These are phyloP conservation scores for Pseudogymnoascus sp. DNA, from an alignment of 2,329 filamentous ascomycete genomes.

Conservation along the genomic window DNA sequence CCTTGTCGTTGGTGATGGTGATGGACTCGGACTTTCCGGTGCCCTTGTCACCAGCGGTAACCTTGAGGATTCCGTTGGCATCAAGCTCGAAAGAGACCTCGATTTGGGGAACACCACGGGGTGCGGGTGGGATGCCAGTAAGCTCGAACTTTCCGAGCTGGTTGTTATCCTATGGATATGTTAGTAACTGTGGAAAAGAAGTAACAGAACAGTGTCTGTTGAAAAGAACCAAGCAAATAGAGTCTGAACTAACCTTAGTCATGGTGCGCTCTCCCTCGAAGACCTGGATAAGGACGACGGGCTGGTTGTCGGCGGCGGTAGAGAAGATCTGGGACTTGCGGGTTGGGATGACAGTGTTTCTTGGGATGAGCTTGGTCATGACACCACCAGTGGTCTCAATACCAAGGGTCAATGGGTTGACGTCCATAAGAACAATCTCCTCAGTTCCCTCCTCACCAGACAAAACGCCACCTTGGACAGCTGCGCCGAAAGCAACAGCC, in stretches of 20 bases:
- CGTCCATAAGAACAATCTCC: slow-evolving; percentile 89
- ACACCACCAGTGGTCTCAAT: slow-evolving; percentile 96
- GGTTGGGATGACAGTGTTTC: slow-evolving; percentile 90
- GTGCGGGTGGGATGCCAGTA: slow-evolving; percentile 87
- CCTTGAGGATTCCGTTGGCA: slow-evolving; percentile 96
- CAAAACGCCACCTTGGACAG: slow-evolving; percentile 92
- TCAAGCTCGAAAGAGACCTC: slow-evolving; percentile 97
- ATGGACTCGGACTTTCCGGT: slow-evolving; percentile 96
- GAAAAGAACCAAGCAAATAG: background rate
- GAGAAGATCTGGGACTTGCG: slow-evolving; percentile 98
- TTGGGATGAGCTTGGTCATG: slow-evolving; percentile 94
- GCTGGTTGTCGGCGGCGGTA: slow-evolving; percentile 93
- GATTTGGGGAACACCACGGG: slow-evolving; percentile 94
- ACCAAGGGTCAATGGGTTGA: slow-evolving; percentile 92
- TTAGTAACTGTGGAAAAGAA: background rate
- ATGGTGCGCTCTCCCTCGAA: slow-evolving; percentile 88
- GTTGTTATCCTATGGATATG: slow-evolving; percentile 63
- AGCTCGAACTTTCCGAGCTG: slow-evolving; percentile 96
- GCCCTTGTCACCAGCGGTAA: slow-evolving; percentile 93
- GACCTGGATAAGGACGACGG: slow-evolving; percentile 89
- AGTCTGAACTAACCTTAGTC: slow-evolving; percentile 52
- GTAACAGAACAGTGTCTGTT: background rate
- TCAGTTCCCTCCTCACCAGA: slow-evolving; percentile 76
- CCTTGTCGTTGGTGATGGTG: slow-evolving; percentile 99
- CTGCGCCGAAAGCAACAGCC: slow-evolving; percentile 95